phyloP scores from a whole-genome alignment of 1,139 yeast species.

The Saccharomyces hybrid region DNA sequence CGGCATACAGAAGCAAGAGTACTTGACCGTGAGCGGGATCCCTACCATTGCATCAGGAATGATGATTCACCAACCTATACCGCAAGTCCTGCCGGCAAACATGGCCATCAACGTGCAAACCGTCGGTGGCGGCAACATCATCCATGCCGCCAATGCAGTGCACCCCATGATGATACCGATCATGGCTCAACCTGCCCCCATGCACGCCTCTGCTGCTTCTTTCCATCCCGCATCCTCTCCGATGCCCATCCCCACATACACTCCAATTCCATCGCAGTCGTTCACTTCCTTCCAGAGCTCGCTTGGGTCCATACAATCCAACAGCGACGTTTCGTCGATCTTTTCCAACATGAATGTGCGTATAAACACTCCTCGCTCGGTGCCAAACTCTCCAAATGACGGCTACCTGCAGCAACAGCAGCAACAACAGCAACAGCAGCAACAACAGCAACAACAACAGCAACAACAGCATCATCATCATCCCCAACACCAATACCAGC shows the following conservation, averaged over 20 bases:
- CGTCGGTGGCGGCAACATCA: neutral
- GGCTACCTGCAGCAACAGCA: neutral
- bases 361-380: neutral
- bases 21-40: neutral
- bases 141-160: neutral
- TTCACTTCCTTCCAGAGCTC: conserved; percentile 1
- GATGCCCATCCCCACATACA: neutral
- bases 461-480: neutral
- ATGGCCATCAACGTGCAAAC: neutral
- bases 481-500: neutral
- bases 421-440: neutral
- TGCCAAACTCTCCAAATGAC: neutral
- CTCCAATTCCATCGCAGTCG: neutral
- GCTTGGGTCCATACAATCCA: neutral
- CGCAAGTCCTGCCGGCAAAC: neutral
- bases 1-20: neutral
- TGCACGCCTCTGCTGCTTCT: neutral
- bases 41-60: neutral
- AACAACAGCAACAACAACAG: no score
- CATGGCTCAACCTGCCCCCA: neutral
- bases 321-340: neutral
- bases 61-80: neutral
- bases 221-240: neutral
- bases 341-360: neutral
- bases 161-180: neutral